phyloP scores from a whole-genome alignment of 192 early-diverging fungal genomes.

The Coemansia sp. region DNA sequence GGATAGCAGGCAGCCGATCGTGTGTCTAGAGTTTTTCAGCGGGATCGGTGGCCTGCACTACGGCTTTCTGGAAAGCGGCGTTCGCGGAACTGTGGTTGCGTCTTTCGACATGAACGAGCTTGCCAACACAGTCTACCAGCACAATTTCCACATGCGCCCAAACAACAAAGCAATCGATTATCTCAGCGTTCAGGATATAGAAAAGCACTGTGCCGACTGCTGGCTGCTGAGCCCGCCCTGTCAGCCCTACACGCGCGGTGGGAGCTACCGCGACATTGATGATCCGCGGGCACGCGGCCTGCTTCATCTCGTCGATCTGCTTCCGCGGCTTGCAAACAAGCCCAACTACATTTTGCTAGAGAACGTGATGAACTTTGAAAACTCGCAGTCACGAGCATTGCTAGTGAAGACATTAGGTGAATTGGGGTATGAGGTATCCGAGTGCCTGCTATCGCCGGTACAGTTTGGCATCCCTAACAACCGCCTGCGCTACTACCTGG shows the following conservation, averaged over 20 bases:
- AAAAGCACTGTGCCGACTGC: constrained; percentile 66
- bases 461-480: constrained; percentile 47
- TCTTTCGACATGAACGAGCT: constrained; percentile 51
- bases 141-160: constrained; percentile 41
- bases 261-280: constrained; percentile 70
- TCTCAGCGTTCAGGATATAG: constrained; percentile 25
- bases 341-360: constrained; percentile 34
- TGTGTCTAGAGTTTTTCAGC: constrained; percentile 52
- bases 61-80: constrained; percentile 29
- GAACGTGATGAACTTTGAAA: constrained; percentile 54
- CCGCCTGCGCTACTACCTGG: constrained; percentile 37
- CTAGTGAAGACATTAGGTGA: constrained; percentile 25
- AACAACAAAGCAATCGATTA: constrained; percentile 51
- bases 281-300: constrained; percentile 41
- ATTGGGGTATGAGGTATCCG: constrained; percentile 29
- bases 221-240: constrained; percentile 95
- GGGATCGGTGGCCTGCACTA: constrained; percentile 52
- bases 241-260: constrained; percentile 78
- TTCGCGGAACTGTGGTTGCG: constrained; percentile 24
- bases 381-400: constrained; percentile 28
- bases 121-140: constrained; percentile 43
- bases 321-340: constrained; percentile 17
- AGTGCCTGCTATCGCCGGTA: constrained; percentile 42
- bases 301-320: constrained; percentile 31
- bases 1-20: constrained; percentile 3